Conservation (phyloP, 1,284 basidiomycete genomes). For the Golubevia pallescens region DNA sequence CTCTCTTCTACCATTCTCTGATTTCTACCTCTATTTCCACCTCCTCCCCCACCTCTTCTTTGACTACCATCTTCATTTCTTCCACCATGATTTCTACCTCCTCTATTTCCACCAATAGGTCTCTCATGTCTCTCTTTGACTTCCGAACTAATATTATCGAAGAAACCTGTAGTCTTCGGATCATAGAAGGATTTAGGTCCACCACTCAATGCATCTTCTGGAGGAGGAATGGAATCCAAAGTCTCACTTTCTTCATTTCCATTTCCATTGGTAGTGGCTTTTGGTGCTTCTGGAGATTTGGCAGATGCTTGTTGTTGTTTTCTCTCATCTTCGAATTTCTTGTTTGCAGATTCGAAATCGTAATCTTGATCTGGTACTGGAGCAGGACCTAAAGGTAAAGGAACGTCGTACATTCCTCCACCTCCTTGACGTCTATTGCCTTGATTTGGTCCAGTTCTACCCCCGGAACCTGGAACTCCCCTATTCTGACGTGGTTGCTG, state of each 20-base stretch:
- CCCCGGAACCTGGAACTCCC: conserved; percentile 12
- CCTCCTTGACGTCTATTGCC: conserved; percentile 3
- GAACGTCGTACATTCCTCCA: conserved; percentile 6
- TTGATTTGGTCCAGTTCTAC: conserved; percentile 6
- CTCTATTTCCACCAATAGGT: conserved; percentile 4
- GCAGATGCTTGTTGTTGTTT: conserved; percentile 3
- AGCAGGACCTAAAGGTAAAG: conserved; percentile 6
- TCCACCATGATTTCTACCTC: conserved; percentile 17
- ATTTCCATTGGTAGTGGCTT: not conserved
- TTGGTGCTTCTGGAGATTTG: not conserved
- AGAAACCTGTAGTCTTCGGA: conserved; percentile 50
- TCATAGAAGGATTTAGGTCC: conserved; percentile 47
- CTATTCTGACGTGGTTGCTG: conserved; percentile 2
- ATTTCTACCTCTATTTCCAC: conserved; percentile 29
- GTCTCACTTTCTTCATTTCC: conserved; percentile 10
- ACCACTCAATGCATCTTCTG: conserved; percentile 11
- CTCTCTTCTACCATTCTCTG: conserved; percentile 47
- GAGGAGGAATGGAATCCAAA: conserved; percentile 50
- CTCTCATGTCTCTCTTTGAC: conserved; percentile 53
- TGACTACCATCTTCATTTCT: conserved; percentile 9
- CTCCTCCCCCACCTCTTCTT: conserved; percentile 11
- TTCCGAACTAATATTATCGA: conserved; percentile 58
- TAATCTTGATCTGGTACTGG: conserved; percentile 45
- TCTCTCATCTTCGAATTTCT: conserved; percentile 48
- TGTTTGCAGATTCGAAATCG: conserved; percentile 60